Conservation (phyloP, 139 green algal species). For the Helicosporidium sp. region DNA sequence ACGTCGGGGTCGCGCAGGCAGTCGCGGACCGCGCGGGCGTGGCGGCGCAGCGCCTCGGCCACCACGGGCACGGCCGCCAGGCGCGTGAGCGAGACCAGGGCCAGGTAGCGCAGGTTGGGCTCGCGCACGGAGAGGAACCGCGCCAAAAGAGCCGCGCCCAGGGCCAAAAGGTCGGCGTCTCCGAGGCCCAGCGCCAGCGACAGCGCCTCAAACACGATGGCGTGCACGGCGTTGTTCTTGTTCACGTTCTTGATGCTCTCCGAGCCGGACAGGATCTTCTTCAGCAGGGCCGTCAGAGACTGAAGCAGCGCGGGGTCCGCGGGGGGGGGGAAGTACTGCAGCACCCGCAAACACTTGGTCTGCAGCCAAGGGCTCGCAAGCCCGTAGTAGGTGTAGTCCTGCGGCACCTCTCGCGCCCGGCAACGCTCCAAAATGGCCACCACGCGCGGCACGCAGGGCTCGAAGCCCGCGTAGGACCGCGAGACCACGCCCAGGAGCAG, state of each 20-base stretch:
- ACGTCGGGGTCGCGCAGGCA: constrained; percentile 73
- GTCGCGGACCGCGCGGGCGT: constrained; percentile 37
- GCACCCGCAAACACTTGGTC: constrained; percentile 66
- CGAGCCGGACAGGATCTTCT: constrained; percentile 31
- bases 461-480: constrained; percentile 57
- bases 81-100: constrained; percentile 64
- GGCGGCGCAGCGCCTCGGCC: constrained; percentile 14
- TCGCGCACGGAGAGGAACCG: constrained; percentile 54
- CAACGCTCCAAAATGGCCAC: constrained; percentile 66
- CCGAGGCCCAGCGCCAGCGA: constrained; percentile 55
- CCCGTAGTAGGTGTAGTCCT: constrained; percentile 97
- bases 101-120: constrained; percentile 84
- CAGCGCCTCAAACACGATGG: constrained; percentile 92
- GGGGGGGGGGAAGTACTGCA: constrained; percentile 84
- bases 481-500: constrained; percentile 70
- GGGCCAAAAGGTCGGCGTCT: constrained; percentile 30
- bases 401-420: constrained; percentile 46
- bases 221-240: constrained; percentile 93
- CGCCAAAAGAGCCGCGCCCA: constrained; percentile 35
- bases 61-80: constrained; percentile 47
- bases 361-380: constrained; percentile 94
- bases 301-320: constrained; percentile 37
- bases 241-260: constrained; percentile 62
- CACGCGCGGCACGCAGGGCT: constrained; percentile 55
- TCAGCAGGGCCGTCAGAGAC: constrained; percentile 36